Evolutionary conservation across 2,329 filamentous ascomycete species (phyloP).

Genomic region (Pleoardoris graminearum): DNA sequence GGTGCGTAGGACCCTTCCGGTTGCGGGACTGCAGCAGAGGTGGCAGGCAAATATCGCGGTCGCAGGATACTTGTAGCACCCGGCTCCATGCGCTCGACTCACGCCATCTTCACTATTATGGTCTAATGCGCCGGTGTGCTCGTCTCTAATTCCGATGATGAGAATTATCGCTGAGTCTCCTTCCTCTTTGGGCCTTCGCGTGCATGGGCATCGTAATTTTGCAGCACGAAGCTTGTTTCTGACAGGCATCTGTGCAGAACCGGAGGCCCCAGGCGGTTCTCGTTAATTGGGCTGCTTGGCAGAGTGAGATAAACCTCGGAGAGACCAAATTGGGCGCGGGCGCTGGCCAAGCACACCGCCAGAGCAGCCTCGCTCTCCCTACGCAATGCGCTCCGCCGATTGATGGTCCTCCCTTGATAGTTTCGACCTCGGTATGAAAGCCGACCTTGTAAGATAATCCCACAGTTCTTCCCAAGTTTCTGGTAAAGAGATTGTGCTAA

Average conservation of each 20-base stretch:
- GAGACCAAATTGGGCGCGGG: conserved; percentile 4
- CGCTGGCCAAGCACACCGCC: neutral
- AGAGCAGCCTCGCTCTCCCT: neutral
- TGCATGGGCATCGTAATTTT: neutral
- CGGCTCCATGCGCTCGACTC: neutral
- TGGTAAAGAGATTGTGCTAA: neutral
- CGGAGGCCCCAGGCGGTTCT: conserved; percentile 4
- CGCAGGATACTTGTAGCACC: conserved; percentile 11
- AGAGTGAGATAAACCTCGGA: conserved; percentile 6
- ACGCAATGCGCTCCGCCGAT: neutral
- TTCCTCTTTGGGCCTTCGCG: conserved; percentile 6
- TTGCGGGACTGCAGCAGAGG: neutral
- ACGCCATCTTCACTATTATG: conserved; percentile 5
- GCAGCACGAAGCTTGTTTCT: conserved; percentile 1
- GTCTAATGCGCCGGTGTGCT: conserved; percentile 1
- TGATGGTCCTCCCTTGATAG: neutral
- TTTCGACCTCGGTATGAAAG: neutral
- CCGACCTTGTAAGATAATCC: neutral
- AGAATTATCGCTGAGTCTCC: neutral
- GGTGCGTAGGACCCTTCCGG: neutral
- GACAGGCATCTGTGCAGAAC: conserved; percentile 1
- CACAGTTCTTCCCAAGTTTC: neutral
- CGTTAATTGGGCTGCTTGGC: conserved; percentile 11
- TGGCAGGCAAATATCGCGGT: neutral
- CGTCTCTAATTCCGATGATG: neutral